A percentile compares a stretch with the other conserved stretches of the same genome.
These are phyloP conservation scores for Pezizomycotina sp. DNA, from an alignment of 2,329 filamentous ascomycete genomes.

Conservation along the genomic window DNA sequence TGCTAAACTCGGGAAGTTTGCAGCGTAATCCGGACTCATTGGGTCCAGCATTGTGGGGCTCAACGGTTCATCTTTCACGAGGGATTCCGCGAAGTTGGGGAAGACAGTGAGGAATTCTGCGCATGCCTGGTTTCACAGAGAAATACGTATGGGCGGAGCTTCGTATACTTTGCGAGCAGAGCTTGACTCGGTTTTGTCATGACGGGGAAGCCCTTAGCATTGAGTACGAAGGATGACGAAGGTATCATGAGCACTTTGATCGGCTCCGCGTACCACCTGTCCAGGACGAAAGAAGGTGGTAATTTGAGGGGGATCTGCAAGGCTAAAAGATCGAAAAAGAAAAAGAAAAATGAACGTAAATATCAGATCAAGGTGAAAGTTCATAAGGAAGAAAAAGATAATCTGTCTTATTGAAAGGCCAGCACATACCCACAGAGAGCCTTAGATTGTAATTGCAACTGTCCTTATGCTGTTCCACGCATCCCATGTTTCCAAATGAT, in stretches of 20 bases:
- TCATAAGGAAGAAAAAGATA: constrained; percentile 1
- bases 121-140: constrained; percentile 37
- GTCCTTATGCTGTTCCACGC: constrained; percentile 79
- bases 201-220: constrained; percentile 45
- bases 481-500: constrained; percentile 74
- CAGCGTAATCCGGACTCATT: constrained; percentile 7
- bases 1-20: constrained; percentile 51
- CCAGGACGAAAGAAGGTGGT: constrained; percentile 44
- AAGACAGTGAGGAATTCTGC: constrained; percentile 30
- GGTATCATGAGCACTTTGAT: constrained; percentile 44
- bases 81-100: constrained; percentile 22
- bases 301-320: constrained; percentile 42
- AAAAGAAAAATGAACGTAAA: too few species aligned
- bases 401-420: constrained; percentile 8
- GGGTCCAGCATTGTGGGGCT: constrained; percentile 2
- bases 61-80: constrained; percentile 12
- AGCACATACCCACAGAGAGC: constrained; percentile 62
- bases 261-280: constrained; percentile 53
- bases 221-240: constrained; percentile 41
- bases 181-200: constrained; percentile 45
- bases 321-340: constrained; percentile 29
- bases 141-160: constrained; percentile 46
- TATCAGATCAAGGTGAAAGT: constrained; percentile 4
- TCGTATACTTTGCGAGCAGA: constrained; percentile 46
- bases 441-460: constrained; percentile 71